phyloP scores from a whole-genome alignment of 306 rosid genomes.

The Cotoneaster glaucophyllus region DNA sequence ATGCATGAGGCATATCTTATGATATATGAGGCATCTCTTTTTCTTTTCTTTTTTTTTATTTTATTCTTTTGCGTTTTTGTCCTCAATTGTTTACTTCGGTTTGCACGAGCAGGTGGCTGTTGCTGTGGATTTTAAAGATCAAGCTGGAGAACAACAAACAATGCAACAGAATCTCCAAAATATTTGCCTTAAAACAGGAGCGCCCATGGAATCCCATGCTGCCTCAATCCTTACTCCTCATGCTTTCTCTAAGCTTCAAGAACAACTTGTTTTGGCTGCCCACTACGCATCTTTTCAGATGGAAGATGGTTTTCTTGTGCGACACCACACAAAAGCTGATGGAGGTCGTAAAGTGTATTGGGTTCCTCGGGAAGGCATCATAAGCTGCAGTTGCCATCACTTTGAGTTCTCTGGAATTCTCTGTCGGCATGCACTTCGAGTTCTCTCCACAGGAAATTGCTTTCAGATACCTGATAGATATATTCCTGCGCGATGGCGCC shows the following conservation, averaged over 20 bases:
- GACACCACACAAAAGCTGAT: slow-evolving; percentile 90
- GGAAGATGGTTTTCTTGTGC: slow-evolving; percentile 84
- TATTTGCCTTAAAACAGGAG: slow-evolving; percentile 91
- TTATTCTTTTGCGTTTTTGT: neutral
- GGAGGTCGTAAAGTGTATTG: slow-evolving; percentile 84
- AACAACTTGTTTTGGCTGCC: slow-evolving; percentile 94
- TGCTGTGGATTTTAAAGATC: slow-evolving; percentile 94
- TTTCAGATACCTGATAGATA: slow-evolving; percentile 90
- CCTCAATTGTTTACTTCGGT: slow-evolving; percentile 11
- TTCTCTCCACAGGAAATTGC: slow-evolving; percentile 89
- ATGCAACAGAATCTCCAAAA: slow-evolving; percentile 99
- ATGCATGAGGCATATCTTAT: neutral
- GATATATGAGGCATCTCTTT: neutral
- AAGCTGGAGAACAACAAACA: slow-evolving; percentile 94
- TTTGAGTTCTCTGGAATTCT: slow-evolving; percentile 94
- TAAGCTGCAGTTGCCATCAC: slow-evolving; percentile 90
- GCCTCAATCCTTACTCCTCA: slow-evolving; percentile 79
- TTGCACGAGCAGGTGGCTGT: slow-evolving; percentile 69
- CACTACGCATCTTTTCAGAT: slow-evolving; percentile 87
- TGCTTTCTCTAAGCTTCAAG: slow-evolving; percentile 93
- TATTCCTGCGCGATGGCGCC: slow-evolving; percentile 91
- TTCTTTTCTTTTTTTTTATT: neutral
- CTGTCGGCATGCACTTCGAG: slow-evolving; percentile 87
- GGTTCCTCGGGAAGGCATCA: slow-evolving; percentile 75
- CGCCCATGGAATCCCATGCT: slow-evolving; percentile 97